Base-by-base conservation (phyloP, 2,329 filamentous ascomycete species). In the Arthrobotrys iridis region DNA sequence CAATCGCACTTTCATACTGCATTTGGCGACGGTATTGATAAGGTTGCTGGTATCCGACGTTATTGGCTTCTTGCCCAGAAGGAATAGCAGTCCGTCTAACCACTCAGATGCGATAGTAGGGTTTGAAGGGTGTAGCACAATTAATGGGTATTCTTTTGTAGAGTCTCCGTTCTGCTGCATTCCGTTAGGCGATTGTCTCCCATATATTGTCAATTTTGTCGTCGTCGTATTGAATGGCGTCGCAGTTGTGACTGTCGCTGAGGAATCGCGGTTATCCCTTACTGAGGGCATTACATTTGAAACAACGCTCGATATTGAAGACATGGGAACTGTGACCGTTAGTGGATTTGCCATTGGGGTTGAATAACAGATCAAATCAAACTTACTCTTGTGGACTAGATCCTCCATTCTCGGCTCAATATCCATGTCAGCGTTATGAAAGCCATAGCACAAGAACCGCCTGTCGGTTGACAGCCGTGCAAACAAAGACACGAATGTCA, bases 31-130 rank as follows among this genome's bases (percentile, higher is more conserved):
- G 79, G 97, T 84, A 65, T 90, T 89, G 63, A 97, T 90, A 76
- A 98, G 84, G 82, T 95, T 96, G 81, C 91, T 94, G 35, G 95
- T 98, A 83, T 98, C 94, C 1, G 93, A 88, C n/a, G 95, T 99
- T 81, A 99, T 97, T 18, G 95, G 95, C 72, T 93, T 89, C 82
- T 99, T 95, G 80, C 96, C 93, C 22, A 99, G 86, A 64, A 99
- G 85, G 93, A 99, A 96, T 67, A 98, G 86, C 77, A 99, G 84
- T 0, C 95, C 95, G 81, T 99, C 95, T 3, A 99, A 86, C 95
- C 95, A 99, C 83, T 99, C 95, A 0, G 93, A 96, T 7, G 95
- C 95, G 52, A 95, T 84, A 77, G 89, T 92, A 81, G 95, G 91
- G 71, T 89, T 91, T 72, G 89, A 85, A 4, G 94, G 93, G 81